Evolutionary conservation across 306 rosid species (phyloP).

Genomic region (Cucumis melo): DNA sequence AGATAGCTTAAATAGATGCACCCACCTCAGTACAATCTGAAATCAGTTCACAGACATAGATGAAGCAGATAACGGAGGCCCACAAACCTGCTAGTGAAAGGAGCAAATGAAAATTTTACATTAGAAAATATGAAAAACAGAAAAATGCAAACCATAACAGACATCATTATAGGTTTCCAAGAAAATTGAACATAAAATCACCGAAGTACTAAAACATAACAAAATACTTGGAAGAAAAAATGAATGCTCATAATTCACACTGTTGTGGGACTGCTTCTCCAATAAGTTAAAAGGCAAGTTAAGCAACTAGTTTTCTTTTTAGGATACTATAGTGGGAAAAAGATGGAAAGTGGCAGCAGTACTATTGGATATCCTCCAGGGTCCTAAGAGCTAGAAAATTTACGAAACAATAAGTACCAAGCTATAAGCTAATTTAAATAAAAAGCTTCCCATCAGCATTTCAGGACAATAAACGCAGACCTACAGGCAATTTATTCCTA

Average conservation of each 20-base stretch:
- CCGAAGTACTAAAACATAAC: not conserved
- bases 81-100: slow-evolving; percentile 1
- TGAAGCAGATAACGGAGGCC: not conserved
- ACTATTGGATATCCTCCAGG: not conserved
- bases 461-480: not conserved
- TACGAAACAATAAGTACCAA: not conserved
- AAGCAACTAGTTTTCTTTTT: not conserved
- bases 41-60: not conserved
- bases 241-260: not conserved
- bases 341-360: not conserved
- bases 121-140: not conserved
- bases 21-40: not conserved
- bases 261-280: not conserved
- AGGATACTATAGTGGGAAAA: not conserved
- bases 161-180: not conserved
- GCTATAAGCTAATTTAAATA: not conserved
- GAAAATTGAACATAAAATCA: not conserved
- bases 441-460: not conserved
- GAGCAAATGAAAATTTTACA: not conserved
- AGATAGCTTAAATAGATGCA: not conserved
- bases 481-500: not conserved
- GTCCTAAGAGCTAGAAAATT: not conserved
- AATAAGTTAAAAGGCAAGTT: not conserved
- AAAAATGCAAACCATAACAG: not conserved
- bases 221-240: not conserved